phyloP scores from a whole-genome alignment of 2,329 filamentous ascomycete species.

The Trichoderma polysporum region DNA sequence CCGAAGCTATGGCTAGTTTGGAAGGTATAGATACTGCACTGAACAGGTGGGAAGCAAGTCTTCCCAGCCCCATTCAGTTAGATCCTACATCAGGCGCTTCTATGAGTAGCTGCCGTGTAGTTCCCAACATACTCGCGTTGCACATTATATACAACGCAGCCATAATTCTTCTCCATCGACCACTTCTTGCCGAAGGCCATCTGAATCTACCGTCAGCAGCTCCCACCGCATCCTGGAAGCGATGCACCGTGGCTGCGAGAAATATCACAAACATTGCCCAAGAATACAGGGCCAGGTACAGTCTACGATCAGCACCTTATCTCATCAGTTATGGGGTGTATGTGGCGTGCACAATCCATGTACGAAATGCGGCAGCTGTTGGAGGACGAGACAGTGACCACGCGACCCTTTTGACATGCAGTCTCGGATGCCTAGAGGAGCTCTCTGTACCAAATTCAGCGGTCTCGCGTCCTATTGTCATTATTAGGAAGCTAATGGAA shows the following conservation, averaged over 20 bases:
- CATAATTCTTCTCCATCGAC: conserved; percentile 38
- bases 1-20: no score
- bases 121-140: no score
- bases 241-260: conserved; percentile 37
- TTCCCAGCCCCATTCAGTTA: no score
- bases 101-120: no score
- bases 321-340: conserved; percentile 40
- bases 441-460: background rate
- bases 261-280: conserved; percentile 36
- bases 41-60: no score
- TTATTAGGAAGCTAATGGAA: background rate
- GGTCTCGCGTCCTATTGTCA: background rate
- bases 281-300: conserved; percentile 34
- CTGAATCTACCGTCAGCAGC: conserved; percentile 15
- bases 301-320: conserved; percentile 36
- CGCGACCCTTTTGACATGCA: background rate
- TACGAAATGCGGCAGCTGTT: conserved; percentile 35
- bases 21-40: no score
- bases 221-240: conserved; percentile 27
- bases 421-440: background rate
- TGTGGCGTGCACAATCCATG: conserved; percentile 43
- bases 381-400: background rate
- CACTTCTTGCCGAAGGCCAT: conserved; percentile 34
- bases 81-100: no score
- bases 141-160: conserved; percentile 38